Evolutionary conservation across 2,329 filamentous ascomycete genomes (phyloP), one percentile per base, ranked within the genome.

Genomic region (Cladosporium halotolerans): DNA sequence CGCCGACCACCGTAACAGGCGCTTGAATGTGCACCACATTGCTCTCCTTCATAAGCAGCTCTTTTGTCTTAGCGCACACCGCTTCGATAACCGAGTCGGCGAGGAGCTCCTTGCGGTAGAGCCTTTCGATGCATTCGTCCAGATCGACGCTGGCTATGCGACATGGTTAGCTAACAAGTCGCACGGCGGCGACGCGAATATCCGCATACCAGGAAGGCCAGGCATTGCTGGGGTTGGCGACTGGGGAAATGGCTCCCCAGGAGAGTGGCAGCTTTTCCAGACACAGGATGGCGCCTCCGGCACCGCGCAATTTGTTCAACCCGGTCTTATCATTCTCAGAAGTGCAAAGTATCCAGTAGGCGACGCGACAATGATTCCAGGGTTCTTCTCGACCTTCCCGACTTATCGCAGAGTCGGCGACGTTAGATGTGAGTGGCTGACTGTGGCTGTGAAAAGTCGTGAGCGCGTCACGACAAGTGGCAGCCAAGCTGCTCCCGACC

Each of bases 41-140:
- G 81, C 92, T 97, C 82, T 99, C 93, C 69, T 95, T 92, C 93
- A 99, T 99, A 63, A 99, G 81, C 63, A 99, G 79, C 77, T 99
- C 93, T 70, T 99, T 99, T 18, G 95, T 93, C 73, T 99, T 99
- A 72, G 93, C 91, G 76, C 93, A 99, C 83, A 99, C 92, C 66
- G 93, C 93, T 76, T 99, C 93, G 72, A 99, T 92, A 61, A 99
- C 91, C 40, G 92, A 96, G 74, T 99, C 93, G 65, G 93, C 91
- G 55, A 99, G 83, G 56, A 99, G 82, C 72, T 97, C 93, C 71
- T 96, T 96, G 69, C 93, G 92, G 76, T 97, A 97, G 51, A 99
- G 82, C 62, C 92, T 87, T 70, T 89, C 84, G 75, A 99, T 97
- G 76, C 93, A 99, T 81, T 97, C 90, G 77, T 99, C 93, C 66